phyloP scores from a whole-genome alignment of 169 alveolate genomes.

The Plasmodium relictum region DNA sequence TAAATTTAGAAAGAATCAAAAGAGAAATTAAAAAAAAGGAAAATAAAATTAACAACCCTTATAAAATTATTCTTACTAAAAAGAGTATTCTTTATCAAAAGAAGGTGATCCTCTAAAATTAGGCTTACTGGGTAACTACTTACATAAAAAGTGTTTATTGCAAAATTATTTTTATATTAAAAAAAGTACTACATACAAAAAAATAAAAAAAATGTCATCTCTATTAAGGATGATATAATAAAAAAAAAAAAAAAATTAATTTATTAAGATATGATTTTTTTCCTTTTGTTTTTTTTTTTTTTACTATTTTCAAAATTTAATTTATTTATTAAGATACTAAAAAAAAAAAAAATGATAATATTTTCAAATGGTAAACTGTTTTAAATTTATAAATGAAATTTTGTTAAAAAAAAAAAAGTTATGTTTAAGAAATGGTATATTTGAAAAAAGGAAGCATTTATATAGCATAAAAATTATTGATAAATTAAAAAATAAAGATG shows the following conservation, averaged over 20 bases:
- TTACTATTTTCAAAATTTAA: too few species aligned
- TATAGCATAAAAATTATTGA: conserved; percentile 64
- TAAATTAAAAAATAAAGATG: conserved; percentile 3
- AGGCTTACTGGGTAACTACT: too few species aligned
- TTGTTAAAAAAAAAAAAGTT: conserved; percentile 6
- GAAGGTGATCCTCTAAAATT: too few species aligned
- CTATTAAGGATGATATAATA: neutral
- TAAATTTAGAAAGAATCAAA: neutral
- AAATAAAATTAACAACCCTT: neutral
- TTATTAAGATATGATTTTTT: too few species aligned
- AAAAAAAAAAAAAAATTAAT: too few species aligned
- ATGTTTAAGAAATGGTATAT: neutral
- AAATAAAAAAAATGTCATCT: neutral
- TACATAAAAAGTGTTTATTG: too few species aligned
- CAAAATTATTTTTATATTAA: too few species aligned
- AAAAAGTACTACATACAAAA: too few species aligned
- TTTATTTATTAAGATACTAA: too few species aligned
- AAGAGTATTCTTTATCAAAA: too few species aligned
- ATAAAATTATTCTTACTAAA: too few species aligned
- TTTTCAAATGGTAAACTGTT: conserved; percentile 19
- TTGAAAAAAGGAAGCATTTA: conserved; percentile 7
- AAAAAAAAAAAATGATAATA: neutral
- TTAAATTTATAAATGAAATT: conserved; percentile 11
- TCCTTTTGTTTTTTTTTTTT: too few species aligned
- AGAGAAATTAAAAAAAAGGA: neutral